A percentile compares a stretch with the other conserved stretches of the same genome.
Evolutionary conservation across 2,329 filamentous ascomycete species (phyloP).

Genomic region (Lomentospora prolificans): DNA sequence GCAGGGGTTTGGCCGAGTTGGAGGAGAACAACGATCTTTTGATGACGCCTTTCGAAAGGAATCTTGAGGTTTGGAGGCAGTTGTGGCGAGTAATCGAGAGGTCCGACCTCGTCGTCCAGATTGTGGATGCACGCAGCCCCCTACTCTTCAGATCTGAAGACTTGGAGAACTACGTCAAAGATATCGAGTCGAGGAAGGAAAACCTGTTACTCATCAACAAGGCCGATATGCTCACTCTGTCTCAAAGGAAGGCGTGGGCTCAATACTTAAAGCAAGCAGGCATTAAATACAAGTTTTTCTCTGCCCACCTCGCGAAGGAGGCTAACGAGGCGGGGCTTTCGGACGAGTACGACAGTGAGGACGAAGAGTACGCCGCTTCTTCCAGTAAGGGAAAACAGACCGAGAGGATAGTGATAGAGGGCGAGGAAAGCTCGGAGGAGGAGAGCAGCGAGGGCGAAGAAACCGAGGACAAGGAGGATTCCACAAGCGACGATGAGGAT

Average conservation of each 20-base stretch:
- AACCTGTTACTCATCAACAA: slow-evolving; percentile 96
- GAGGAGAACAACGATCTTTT: slow-evolving; percentile 90
- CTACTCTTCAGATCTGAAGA: slow-evolving; percentile 91
- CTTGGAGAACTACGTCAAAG: slow-evolving; percentile 87
- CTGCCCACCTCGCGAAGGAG: slow-evolving; percentile 84
- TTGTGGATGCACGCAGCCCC: slow-evolving; percentile 93
- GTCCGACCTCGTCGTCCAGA: slow-evolving; percentile 92
- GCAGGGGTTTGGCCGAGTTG: slow-evolving; percentile 80
- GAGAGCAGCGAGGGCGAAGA: slow-evolving; percentile 22
- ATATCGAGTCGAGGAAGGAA: slow-evolving; percentile 77
- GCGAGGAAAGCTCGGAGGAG: slow-evolving; percentile 26
- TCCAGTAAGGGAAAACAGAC: slow-evolving; percentile 12
- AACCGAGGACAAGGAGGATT: slow-evolving; percentile 20
- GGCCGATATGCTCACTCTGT: slow-evolving; percentile 93
- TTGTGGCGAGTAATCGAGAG: slow-evolving; percentile 96
- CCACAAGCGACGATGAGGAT: slow-evolving; percentile 41
- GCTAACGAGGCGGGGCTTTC: slow-evolving; percentile 53
- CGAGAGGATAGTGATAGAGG: slow-evolving; percentile 19
- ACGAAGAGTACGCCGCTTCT: slow-evolving; percentile 19
- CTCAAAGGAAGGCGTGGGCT: slow-evolving; percentile 77
- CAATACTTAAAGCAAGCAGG: slow-evolving; percentile 70
- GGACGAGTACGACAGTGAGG: slow-evolving; percentile 12
- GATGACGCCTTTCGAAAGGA: slow-evolving; percentile 96
- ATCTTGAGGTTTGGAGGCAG: slow-evolving; percentile 95
- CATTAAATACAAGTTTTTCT: slow-evolving; percentile 94